These are phyloP conservation scores for Gnaphalium uliginosum DNA, from an alignment of 129 eudicot genomes.

Conservation along the genomic window DNA sequence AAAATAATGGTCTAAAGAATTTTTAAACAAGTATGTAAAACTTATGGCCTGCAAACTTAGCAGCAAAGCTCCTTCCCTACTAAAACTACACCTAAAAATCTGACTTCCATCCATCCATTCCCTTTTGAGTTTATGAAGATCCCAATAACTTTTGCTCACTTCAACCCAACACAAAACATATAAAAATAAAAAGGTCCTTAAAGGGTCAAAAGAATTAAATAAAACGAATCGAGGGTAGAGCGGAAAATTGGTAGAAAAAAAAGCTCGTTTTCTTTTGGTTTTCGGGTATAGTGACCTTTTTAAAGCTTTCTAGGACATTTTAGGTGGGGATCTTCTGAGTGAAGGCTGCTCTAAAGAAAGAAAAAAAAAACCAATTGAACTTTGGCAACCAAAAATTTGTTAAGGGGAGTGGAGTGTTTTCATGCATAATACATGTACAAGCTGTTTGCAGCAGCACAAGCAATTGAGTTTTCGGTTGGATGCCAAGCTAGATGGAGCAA, in stretches of 20 bases:
- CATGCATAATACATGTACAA: constrained; percentile 99
- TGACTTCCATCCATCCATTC: constrained; percentile 29
- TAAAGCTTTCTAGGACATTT: not conserved
- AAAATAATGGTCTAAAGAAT: constrained; percentile 23
- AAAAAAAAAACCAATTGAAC: not conserved
- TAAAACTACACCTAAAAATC: constrained; percentile 26
- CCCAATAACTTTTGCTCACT: constrained; percentile 43
- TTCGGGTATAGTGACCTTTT: constrained; percentile 1
- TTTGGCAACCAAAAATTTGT: constrained; percentile 28
- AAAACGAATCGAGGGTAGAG: constrained; percentile 35
- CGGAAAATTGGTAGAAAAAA: constrained; percentile 29
- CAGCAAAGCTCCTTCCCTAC: constrained; percentile 38
- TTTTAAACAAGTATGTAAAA: constrained; percentile 29
- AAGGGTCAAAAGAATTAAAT: constrained; percentile 37
- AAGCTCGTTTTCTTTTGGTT: not conserved
- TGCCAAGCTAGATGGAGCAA: constrained; percentile 98
- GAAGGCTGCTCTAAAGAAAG: constrained; percentile 12
- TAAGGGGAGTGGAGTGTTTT: constrained; percentile 11
- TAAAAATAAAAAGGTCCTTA: constrained; percentile 22
- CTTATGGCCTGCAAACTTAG: constrained; percentile 45
- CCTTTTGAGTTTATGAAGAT: constrained; percentile 12
- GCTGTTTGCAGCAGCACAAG: constrained; percentile 99
- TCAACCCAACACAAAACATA: constrained; percentile 40
- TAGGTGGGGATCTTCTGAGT: constrained; percentile 5
- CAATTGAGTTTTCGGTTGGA: constrained; percentile 93